Base-by-base conservation (phyloP, 106 monocot genomes). In the Dioscorea dumetorum region DNA sequence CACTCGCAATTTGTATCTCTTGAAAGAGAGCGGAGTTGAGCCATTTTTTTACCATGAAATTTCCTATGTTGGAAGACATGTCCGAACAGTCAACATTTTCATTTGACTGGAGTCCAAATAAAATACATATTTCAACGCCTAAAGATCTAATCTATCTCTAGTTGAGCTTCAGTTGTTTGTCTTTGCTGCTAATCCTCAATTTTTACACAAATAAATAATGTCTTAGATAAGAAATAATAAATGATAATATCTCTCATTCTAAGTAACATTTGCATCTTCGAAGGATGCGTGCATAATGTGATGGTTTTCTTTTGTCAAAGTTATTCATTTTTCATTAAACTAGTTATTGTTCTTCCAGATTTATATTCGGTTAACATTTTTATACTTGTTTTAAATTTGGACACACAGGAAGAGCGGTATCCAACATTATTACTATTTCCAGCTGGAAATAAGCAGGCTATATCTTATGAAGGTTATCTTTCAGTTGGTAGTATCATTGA, bases 371-470 rank as follows among this genome's bases (percentile, higher is more conserved):
- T 41, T 62, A 69, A 66, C 12, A 56, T 13, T 58, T 63, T 28
- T 28, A 24, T 66, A 58, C 21, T 57, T 31, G 6, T 35, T 49
- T 68, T 41, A 21, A 66, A 61, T 22, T 56, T 85, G 70, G 21
- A 56, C 12, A 22, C 69, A 69, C 80, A 91, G 91, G 69, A 69
- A 70, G 95, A 95, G 74, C 52, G 60, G 62, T 88, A 85, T 73
- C 95, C 95, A 49, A 50, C 71, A 12, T 59, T 91, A 11, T 50
- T 88, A 48, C 69, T 95, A 48, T 95, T 80, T 76, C 84, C 84
- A 28, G 86, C 84, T 10, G 73, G 79, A 70, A 83, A 80, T 56
- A 85, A 90, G 77, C 74, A 64, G 62, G 73, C 72, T 49, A 73
- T 84, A 34, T 71, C 73, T 48, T 95, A 86, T 73, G 79, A 86